phyloP scores from a whole-genome alignment of 192 early-diverging fungal species.

The Coemansia sp. region DNA sequence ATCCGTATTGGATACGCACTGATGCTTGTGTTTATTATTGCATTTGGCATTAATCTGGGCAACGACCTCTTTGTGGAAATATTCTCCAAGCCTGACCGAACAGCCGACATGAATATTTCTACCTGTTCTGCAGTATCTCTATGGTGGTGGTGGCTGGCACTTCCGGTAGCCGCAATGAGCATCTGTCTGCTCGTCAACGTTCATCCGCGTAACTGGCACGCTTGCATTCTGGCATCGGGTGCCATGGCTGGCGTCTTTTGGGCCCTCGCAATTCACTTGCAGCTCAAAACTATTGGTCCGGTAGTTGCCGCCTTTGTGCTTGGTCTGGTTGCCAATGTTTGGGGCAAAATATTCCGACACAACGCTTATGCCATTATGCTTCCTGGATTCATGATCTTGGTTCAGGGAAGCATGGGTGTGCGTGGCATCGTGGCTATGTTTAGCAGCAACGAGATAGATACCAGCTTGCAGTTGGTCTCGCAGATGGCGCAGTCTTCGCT shows the following conservation, averaged over 20 bases:
- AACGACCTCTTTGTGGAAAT: slow-evolving; percentile 57
- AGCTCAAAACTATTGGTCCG: slow-evolving; percentile 55
- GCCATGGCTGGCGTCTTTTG: slow-evolving; percentile 63
- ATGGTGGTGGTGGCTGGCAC: slow-evolving; percentile 57
- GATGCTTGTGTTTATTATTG: slow-evolving; percentile 72
- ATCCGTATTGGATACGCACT: slow-evolving; percentile 74
- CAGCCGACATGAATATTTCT: slow-evolving; percentile 17
- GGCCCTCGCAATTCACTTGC: slow-evolving; percentile 56
- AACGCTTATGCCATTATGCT: slow-evolving; percentile 72
- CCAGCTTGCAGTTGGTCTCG: slow-evolving; percentile 39
- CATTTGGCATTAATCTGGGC: slow-evolving; percentile 65
- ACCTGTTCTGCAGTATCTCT: slow-evolving; percentile 26
- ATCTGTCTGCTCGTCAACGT: slow-evolving; percentile 59
- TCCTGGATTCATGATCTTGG: slow-evolving; percentile 77
- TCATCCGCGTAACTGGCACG: slow-evolving; percentile 59
- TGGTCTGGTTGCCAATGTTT: slow-evolving; percentile 70
- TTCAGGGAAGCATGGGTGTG: slow-evolving; percentile 76
- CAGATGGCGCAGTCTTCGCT: slow-evolving; percentile 43
- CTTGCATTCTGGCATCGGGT: slow-evolving; percentile 63
- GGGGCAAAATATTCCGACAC: slow-evolving; percentile 59
- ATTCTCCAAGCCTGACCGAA: slow-evolving; percentile 39
- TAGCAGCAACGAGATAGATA: slow-evolving; percentile 31
- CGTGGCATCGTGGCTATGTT: slow-evolving; percentile 60
- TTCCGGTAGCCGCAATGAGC: slow-evolving; percentile 49
- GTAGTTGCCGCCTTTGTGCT: slow-evolving; percentile 70